Base-by-base conservation (phyloP, 768 basidiomycete species). In the Rhizopogon rudus region DNA sequence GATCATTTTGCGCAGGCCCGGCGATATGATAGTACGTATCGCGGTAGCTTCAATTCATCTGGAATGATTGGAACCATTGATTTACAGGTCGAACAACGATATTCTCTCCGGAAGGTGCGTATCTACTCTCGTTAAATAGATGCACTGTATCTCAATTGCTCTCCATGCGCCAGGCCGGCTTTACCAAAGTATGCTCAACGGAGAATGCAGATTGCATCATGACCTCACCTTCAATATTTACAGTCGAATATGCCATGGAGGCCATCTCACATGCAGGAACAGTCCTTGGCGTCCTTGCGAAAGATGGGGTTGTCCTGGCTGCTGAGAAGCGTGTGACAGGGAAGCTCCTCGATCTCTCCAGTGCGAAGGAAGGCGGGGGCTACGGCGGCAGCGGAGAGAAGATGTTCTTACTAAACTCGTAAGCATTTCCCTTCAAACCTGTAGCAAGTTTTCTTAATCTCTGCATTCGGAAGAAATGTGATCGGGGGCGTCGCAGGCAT, bases 171-270 rank as follows among this genome's bases (percentile, higher is more conserved):
- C 60, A 97, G 94, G 94, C 61, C 93, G 96, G 59, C 76, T 99
- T 54, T 98, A 96, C 73, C 96, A 99, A 79, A 94, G 94, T 95
- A 67, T 72, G 87, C 58, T 40, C 37, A 41, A 45, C 52, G 45
- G 50, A 40, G 43, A 28, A 20, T 5, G 17, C 49, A 31, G 45
- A 52, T 28, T 20, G 40, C 3, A 17, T n/a, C 37, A 35, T 37
- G 25, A 37, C 56, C 44, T 51, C 49, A 40, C 25, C 29, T 53
- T 43, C 37, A 53, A 60, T 40, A 51, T 45, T 53, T 33, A 46
- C 63, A 96, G 96, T 98, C 77, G 96, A 99, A 77, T 99, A 99
- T 82, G 96, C 96, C 43, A 97, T 98, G 93, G 97, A 98, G 70
- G 93, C 94, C 56, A 98, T 98, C 78, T 97, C 94, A 29, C 90